Evolutionary conservation across 805 yeast species (phyloP), one percentile per base, ranked within the genome.

Genomic region (Zygosaccharomyces bailii): DNA sequence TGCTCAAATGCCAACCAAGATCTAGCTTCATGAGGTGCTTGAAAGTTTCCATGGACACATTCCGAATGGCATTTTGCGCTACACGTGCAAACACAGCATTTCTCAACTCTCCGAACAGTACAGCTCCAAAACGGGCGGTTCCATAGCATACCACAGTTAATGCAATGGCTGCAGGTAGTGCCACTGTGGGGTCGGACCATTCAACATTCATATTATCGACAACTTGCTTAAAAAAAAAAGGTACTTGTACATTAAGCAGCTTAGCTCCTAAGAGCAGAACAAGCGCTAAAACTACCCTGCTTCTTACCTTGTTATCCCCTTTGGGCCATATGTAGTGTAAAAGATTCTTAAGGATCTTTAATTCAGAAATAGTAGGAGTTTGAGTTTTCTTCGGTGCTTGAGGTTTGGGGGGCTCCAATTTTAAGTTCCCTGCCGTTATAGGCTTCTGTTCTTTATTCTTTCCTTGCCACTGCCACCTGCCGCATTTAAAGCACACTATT

Each of bases 41-140:
- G 64, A 91, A 93, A 0, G 97, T 89, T 59, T 85, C 86, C 39
- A 81, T 72, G 1, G 98, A 96, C 27, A 93, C 97, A 43, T 82
- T 76, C 61, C 88, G 79, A 56, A 93, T 91, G 18, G 99, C 97
- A 56, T 82, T 80, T 65, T 93, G 99, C 9, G 96, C 95, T 23
- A 93, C 99, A 19, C 84, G 78, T 0, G 98, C 97, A 70, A 93
- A 93, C 4, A 93, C 81, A 0, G 99, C 99, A 62, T 93, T 93
- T 55, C 98, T 73, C 50, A 93, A 71, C 63, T 93, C 99, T 24
- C 98, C 98, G 66, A 93, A 87, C 11, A 93, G 66, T 2, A 91
- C 96, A 3, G 98, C 84, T 23, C 98, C 96, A 59, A 93, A 88
- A 47, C 99, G 72, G 0, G 98, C 95, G 13, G 86, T 81, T 44